Conservation (phyloP, 2,329 filamentous ascomycete genomes). For the Aspergillus eucalypticola region DNA sequence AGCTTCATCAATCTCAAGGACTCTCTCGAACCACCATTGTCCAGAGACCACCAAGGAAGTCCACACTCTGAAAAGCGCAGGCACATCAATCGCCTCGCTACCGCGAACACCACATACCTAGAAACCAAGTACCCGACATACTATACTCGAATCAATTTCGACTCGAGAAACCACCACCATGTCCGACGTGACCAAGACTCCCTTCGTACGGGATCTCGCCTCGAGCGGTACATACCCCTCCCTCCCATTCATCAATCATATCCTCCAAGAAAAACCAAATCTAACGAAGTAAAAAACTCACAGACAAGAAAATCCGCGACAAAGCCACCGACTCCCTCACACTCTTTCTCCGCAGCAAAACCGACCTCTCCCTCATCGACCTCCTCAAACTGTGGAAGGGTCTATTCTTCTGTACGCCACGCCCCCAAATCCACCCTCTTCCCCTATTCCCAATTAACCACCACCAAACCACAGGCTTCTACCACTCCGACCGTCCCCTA, state of each 20-base stretch:
- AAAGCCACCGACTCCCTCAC: conserved; percentile 75
- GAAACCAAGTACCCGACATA: not conserved
- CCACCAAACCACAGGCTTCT: conserved; percentile 59
- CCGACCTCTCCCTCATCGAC: conserved; percentile 66
- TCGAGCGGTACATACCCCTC: conserved; percentile 66
- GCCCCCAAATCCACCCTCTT: not conserved
- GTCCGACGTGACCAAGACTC: conserved; percentile 52
- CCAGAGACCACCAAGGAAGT: not conserved
- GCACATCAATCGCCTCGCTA: not conserved
- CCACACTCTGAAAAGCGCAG: not conserved
- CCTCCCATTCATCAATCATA: not conserved
- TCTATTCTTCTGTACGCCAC: conserved; percentile 72
- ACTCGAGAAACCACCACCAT: conserved; percentile 18
- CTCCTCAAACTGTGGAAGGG: conserved; percentile 91
- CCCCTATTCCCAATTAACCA: not conserved
- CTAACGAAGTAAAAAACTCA: conserved; percentile 11
- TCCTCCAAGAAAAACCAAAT: not conserved
- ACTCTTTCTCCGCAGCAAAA: conserved; percentile 69
- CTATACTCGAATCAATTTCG: not conserved
- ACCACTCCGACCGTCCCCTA: conserved; percentile 89
- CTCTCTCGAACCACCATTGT: not conserved
- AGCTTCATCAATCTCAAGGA: conserved; percentile 3
- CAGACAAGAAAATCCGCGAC: conserved; percentile 77
- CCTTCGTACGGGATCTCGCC: conserved; percentile 80
- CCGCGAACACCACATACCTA: not conserved